Evolutionary conservation across 2,329 filamentous ascomycete genomes (phyloP).

Genomic region (Huntiella abstrusa): DNA sequence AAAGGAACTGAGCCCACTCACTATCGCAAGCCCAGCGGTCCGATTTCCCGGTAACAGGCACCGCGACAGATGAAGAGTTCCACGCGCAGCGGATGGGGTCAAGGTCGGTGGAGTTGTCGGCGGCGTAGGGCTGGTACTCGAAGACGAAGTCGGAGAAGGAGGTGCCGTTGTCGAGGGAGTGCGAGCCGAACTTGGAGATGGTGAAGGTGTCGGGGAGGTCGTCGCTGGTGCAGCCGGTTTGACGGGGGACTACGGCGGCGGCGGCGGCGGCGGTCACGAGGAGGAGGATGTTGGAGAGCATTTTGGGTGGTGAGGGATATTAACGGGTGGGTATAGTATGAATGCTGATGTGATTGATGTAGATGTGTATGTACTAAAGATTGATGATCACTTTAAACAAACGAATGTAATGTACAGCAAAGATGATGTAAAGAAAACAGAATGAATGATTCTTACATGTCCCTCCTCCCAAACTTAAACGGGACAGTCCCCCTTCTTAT

Average conservation of each 20-base stretch:
- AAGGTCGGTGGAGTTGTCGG: constrained; percentile 16
- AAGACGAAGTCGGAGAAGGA: constrained; percentile 23
- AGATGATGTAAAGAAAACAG: too few species aligned
- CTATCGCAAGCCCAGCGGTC: constrained; percentile 26
- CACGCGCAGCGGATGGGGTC: constrained; percentile 24
- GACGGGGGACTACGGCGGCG: constrained; percentile 5
- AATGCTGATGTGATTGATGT: neutral
- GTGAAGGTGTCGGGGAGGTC: constrained; percentile 22
- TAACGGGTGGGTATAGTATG: neutral
- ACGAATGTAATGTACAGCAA: neutral
- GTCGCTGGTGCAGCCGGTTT: constrained; percentile 15
- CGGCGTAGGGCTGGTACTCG: constrained; percentile 16
- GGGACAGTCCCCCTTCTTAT: too few species aligned
- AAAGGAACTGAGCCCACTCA: constrained; percentile 25
- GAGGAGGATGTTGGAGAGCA: constrained; percentile 10
- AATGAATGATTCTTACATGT: too few species aligned
- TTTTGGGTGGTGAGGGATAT: too few species aligned
- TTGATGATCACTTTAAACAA: neutral
- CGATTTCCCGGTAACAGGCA: constrained; percentile 16
- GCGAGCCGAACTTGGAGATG: constrained; percentile 21
- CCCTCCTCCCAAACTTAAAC: too few species aligned
- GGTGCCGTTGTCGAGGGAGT: constrained; percentile 19
- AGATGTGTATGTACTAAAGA: neutral
- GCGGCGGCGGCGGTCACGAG: constrained; percentile 12
- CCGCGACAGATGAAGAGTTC: constrained; percentile 24